phyloP scores from a whole-genome alignment of 1,139 yeast species.

The Kodamaea plutei region DNA sequence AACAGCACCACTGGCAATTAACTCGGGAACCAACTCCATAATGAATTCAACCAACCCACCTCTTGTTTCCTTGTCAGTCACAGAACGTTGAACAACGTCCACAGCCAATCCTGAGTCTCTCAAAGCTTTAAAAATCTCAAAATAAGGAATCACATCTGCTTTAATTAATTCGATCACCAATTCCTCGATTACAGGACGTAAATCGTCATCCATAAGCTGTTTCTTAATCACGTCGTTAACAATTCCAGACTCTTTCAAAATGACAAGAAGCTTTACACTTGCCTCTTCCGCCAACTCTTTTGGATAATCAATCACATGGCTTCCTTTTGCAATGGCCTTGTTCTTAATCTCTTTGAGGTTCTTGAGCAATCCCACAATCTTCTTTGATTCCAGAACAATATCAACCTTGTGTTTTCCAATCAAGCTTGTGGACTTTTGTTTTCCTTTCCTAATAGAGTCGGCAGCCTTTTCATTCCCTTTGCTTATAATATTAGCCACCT shows the following conservation, averaged over 20 bases:
- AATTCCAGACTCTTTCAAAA: slow-evolving; percentile 30
- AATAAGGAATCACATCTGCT: slow-evolving; percentile 32
- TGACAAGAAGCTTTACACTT: slow-evolving; percentile 21
- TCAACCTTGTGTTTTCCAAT: too few relatives aligned
- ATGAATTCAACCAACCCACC: slow-evolving; percentile 26
- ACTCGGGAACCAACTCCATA: slow-evolving; percentile 25
- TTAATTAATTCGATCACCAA: slow-evolving; percentile 24
- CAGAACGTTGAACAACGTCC: slow-evolving; percentile 23
- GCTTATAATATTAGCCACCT: neutral
- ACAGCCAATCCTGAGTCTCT: slow-evolving; percentile 30
- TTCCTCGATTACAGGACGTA: slow-evolving; percentile 23
- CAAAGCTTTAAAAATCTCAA: slow-evolving; percentile 29
- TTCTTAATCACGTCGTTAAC: slow-evolving; percentile 24
- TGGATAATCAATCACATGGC: neutral
- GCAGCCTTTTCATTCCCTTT: slow-evolving; percentile 1
- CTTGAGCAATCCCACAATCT: too few relatives aligned
- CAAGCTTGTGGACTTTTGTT: too few relatives aligned
- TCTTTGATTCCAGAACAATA: too few relatives aligned
- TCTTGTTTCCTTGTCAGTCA: slow-evolving; percentile 30
- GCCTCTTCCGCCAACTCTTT: slow-evolving; percentile 17
- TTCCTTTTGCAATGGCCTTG: slow-evolving; percentile 2
- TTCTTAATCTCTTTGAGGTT: slow-evolving; percentile 1
- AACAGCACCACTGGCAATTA: slow-evolving; percentile 14
- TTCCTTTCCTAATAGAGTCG: too few relatives aligned
- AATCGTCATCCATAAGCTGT: slow-evolving; percentile 29